Evolutionary conservation across 2,329 filamentous ascomycete species (phyloP), one percentile per base, ranked within the genome.

Genomic region (Gaeumannomyces sp.): DNA sequence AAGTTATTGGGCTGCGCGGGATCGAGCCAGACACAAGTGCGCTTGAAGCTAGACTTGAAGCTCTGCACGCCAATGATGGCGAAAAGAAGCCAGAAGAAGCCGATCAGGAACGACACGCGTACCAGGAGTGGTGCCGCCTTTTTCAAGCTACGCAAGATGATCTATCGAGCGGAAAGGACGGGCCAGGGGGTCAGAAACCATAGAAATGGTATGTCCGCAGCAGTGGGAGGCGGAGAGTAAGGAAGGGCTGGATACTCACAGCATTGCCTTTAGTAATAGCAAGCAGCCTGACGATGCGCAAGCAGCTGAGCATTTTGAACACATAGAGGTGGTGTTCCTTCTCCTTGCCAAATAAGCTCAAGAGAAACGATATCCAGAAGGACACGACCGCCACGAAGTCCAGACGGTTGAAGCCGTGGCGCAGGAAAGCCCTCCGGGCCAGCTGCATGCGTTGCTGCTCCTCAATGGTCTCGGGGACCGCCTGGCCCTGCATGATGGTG

Each of bases 81-180:
- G 78, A 99, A 99, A 14, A 98, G 79, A 58, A 99, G 84, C 95
- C 95, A 99, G 77, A 99, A 99, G 78, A 99, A 99, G 19, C 91
- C 85, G 69, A 99, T 93, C 28, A 99, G 81, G 73, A 99, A 97
- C 1, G 92, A 93, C 38, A 99, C 93, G 67, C 97, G 92, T 31
- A 97, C 86, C 29, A 99, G 85, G 50, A 97, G 81, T 2, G 96
- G 95, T 0, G 94, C 92, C 1, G 95, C 93, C 74, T 97, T 96
- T 74, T 99, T 99, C 67, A 99, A 77, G 83, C 94, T 98, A 74
- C 92, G 86, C 59, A 99, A 80, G 72, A 99, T 99, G 65, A 98
- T 93, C 86, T 92, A 10, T 63, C 8, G 0, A 3, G 25, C 11
- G n/a, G 58, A n/a, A 61, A 33, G 29, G 11, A 50, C 7, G 35